Evolutionary conservation across 352 stramenopile species (phyloP), one percentile per base, ranked within the genome.

Genomic region (Globisporangium splendens): DNA sequence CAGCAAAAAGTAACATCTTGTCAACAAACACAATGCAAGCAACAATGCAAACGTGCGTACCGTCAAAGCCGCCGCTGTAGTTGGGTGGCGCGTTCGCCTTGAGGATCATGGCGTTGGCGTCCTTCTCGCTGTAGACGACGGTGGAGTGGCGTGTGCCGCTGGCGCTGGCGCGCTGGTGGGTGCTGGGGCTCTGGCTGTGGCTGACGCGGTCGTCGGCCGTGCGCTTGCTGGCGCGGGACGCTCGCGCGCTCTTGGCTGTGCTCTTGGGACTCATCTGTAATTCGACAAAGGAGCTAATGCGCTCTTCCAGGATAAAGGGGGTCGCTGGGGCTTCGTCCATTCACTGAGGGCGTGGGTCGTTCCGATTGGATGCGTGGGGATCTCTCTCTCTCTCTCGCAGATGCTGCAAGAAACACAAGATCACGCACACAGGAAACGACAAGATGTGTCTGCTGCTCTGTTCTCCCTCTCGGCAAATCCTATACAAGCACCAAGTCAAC

Each of bases 31-130:
- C 49, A 54, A 31, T 18, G 49, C 49, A 42, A 50, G 15, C 28
- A 57, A 3, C 8, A 21, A 24, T n/a, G 11, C 38, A 22, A 22
- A n/a, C n/a, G 24, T 22, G 56, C 41, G 24, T 61, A 77, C 72
- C 71, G 24, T 89, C 67, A 50, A 88, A 84, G 35, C 75, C 75
- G 38, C 75, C 76, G 20, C 58, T 76, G 61, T 91, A 88, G 46
- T 83, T 82, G 21, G 79, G 82, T 18, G 79, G 76, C 38, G 75
- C 72, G 56, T 91, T 91, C 7, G 82, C 82, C 13, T 62, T 64
- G 20, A 91, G 63, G 56, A 91, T 89, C 22, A 76, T 74, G 46
- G 84, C 73, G 54, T 89, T 86, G 20, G 82, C 81, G 54, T 91
- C 81, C 33, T 52, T 55, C 46, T 85, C 74, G 1, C 62, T 80